These are phyloP conservation scores for Leishmania tarentolae DNA, from an alignment of 208 protist genomes.

Conservation along the genomic window DNA sequence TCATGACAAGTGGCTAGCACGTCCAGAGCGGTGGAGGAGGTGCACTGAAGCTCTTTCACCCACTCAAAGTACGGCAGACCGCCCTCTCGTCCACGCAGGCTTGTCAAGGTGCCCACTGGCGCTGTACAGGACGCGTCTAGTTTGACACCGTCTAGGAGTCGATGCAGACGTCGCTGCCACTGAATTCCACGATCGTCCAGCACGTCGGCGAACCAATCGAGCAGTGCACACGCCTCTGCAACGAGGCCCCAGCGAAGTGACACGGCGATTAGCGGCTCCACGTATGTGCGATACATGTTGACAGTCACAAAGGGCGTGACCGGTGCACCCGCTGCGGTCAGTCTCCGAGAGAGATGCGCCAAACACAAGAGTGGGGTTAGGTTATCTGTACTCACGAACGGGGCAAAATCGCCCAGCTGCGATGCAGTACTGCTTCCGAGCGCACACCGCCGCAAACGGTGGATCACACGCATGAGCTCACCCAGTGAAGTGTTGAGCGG, in stretches of 20 bases:
- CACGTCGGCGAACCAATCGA: conserved; percentile 21
- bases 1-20: conserved; percentile 17
- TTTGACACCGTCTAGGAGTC: neutral
- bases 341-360: conserved; percentile 1
- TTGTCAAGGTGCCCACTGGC: neutral
- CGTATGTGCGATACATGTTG: conserved; percentile 5
- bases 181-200: conserved; percentile 18
- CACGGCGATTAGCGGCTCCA: conserved; percentile 22
- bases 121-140: neutral
- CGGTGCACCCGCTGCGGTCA: conserved; percentile 2
- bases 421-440: neutral
- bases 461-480: conserved; percentile 6
- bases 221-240: conserved; percentile 22
- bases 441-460: neutral
- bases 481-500: conserved; percentile 7
- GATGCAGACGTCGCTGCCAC: conserved; percentile 26
- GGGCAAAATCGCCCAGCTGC: neutral
- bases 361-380: conserved; percentile 6
- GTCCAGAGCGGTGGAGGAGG: conserved; percentile 27
- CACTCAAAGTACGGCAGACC: conserved; percentile 13
- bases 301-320: neutral
- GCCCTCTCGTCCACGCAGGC: neutral
- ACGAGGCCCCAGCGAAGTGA: conserved; percentile 19
- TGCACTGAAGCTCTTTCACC: conserved; percentile 3
- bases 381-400: neutral